Evolutionary conservation across 208 protist species (phyloP).

Genomic region (Wallacemonas sp.): DNA sequence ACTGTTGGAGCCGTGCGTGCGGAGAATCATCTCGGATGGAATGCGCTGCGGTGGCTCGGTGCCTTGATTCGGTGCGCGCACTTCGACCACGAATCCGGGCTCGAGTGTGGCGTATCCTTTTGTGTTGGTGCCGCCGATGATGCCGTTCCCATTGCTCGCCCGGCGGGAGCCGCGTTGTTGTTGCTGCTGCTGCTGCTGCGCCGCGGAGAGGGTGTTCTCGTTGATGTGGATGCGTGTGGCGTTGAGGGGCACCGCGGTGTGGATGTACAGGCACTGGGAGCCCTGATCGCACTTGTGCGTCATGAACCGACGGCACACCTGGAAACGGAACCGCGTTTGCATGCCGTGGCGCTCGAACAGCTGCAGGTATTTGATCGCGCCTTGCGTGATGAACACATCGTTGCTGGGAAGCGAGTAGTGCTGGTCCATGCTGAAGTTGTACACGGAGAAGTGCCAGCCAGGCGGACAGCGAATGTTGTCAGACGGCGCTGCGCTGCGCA

Average conservation of each 20-base stretch:
- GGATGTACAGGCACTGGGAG: conserved; percentile 61
- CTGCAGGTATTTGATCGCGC: conserved; percentile 54
- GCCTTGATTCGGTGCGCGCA: conserved; percentile 62
- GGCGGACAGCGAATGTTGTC: conserved; percentile 24
- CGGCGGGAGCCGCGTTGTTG: conserved; percentile 17
- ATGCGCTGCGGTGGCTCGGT: conserved; percentile 50
- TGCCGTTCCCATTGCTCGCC: conserved; percentile 27
- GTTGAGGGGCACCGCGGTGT: conserved; percentile 34
- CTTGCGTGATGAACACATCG: conserved; percentile 58
- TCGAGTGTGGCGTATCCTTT: conserved; percentile 46
- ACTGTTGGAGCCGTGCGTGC: conserved; percentile 38
- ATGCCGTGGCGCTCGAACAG: conserved; percentile 49
- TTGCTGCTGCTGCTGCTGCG: conserved; percentile 9
- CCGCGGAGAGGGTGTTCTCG: conserved; percentile 50
- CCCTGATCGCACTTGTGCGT: conserved; percentile 40
- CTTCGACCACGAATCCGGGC: conserved; percentile 42
- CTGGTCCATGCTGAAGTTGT: conserved; percentile 46
- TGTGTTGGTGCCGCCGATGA: conserved; percentile 57
- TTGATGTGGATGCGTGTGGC: conserved; percentile 64
- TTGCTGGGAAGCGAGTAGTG: conserved; percentile 61
- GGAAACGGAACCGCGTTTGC: conserved; percentile 67
- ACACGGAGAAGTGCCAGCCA: conserved; percentile 52
- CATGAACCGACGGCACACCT: conserved; percentile 59
- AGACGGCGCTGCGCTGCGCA: conserved; percentile 20
- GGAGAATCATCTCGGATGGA: conserved; percentile 54